Evolutionary conservation across 2,329 filamentous ascomycete species (phyloP), one percentile per base, ranked within the genome.

Genomic region (Monilinia aucupariae): DNA sequence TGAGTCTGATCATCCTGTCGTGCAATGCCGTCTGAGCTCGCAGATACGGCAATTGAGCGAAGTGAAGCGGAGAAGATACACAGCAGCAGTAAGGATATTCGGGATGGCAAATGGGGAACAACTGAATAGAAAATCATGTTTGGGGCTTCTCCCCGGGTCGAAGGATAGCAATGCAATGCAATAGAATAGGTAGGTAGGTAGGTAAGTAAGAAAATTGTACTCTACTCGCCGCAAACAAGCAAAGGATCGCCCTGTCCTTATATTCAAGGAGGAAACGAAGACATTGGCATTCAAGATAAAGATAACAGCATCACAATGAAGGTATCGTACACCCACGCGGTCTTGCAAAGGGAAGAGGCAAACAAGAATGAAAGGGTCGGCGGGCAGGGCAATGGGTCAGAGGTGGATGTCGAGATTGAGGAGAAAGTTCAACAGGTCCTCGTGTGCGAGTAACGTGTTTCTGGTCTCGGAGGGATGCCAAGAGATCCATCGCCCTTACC

Each of bases 41-140:
- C 61, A 59, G 47, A 47, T 37, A 45, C 48, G 15, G 53, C 61
- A 43, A 59, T 52, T 27, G 54, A 63, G 37, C 52, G 50, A 12
- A 59, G 17, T 12, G 37, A 20, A 6, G 27, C 37, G 54, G 34
- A 63, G 20, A 63, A 51, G 1, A 63, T n/a, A 13, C 27, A 59
- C 15, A 50, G 30, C n/a, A 63, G n/a, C 20, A 51, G 37, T 1
- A 63, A 45, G 20, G 61, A 47, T 4, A 34, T 59, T 20, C 61
- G 61, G 30, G 15, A n/a, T 50, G 37, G 54, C 27, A 32, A 7
- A 45, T 55, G 34, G 51, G 22, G 39, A 13, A 27, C 3, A 25
- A 41, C 5, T n/a, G 51, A 62, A 22, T n/a, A 27, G 3, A n/a
- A 56, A 34, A 48, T 22, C 52, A 58, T 56, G 41, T 39, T 39